Conservation (phyloP, 331 rosid genomes). For the Spiraea crenata region DNA sequence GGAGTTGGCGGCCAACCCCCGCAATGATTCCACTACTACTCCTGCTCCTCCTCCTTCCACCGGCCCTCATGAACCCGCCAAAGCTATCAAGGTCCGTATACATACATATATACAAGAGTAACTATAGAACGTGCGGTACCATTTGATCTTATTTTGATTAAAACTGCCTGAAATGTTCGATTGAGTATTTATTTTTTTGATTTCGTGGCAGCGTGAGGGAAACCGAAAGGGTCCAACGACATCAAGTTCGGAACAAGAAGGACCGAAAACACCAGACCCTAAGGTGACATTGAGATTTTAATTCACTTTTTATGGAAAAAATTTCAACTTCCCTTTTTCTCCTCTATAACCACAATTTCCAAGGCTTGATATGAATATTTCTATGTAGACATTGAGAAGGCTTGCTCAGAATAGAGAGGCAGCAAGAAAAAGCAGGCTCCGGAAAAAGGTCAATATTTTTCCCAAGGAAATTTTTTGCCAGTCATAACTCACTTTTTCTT, state of each 20-base stretch:
- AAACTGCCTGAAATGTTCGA: background rate
- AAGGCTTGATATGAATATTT: background rate
- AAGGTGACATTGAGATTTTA: slow-evolving; percentile 44
- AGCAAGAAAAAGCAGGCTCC: slow-evolving; percentile 97
- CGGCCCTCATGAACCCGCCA: slow-evolving; percentile 50
- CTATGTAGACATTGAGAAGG: slow-evolving; percentile 80
- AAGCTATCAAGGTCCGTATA: slow-evolving; percentile 50
- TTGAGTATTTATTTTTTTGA: slow-evolving; percentile 2
- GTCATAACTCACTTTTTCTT: background rate
- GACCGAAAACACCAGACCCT: slow-evolving; percentile 88
- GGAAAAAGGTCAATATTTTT: slow-evolving; percentile 62
- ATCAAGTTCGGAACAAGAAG: slow-evolving; percentile 92
- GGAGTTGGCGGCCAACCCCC: slow-evolving; percentile 74
- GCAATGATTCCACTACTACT: slow-evolving; percentile 28
- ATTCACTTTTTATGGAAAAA: background rate
- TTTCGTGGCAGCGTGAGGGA: slow-evolving; percentile 51
- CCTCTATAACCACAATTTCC: background rate
- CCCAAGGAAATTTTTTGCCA: background rate
- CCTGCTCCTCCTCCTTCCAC: background rate
- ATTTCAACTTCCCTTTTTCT: background rate
- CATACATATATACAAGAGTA: no score
- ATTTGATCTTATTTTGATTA: background rate
- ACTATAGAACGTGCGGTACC: no score
- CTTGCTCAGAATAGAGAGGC: slow-evolving; percentile 99
- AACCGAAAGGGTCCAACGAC: slow-evolving; percentile 72